Conservation (phyloP, 495 filamentous ascomycete species). For the Hamigera avellanea region DNA sequence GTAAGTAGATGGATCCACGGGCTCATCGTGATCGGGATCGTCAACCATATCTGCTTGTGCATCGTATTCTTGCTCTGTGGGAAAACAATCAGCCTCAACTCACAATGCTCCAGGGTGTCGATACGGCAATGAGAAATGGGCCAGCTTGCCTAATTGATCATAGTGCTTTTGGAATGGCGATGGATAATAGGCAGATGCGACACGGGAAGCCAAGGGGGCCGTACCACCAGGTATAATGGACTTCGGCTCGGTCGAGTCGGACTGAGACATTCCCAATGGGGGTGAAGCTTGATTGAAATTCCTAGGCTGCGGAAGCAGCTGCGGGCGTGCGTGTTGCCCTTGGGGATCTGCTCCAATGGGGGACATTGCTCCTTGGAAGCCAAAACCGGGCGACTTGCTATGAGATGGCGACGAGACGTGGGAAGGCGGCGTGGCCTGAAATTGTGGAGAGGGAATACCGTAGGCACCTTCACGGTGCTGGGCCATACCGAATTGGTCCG, state of each 20-base stretch:
- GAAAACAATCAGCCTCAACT: background rate
- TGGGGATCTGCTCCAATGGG: conserved; percentile 56
- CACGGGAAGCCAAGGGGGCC: conserved; percentile 17
- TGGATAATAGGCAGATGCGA: conserved; percentile 58
- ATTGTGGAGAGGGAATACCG: conserved; percentile 45
- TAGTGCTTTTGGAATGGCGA: conserved; percentile 88
- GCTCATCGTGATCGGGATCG: conserved; percentile 60
- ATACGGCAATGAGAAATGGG: conserved; percentile 35
- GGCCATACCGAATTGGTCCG: conserved; percentile 46
- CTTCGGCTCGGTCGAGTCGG: conserved; percentile 26
- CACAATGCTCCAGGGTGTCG: background rate
- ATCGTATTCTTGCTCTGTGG: conserved; percentile 97
- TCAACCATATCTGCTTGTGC: conserved; percentile 91
- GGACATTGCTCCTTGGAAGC: conserved; percentile 55
- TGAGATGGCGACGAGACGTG: conserved; percentile 67
- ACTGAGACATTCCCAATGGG: conserved; percentile 31
- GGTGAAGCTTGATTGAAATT: conserved; percentile 28
- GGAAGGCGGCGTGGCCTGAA: conserved; percentile 71
- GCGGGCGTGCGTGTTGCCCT: conserved; percentile 38
- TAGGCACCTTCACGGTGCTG: conserved; percentile 39
- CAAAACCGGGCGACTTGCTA: conserved; percentile 58
- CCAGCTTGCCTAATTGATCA: conserved; percentile 91
- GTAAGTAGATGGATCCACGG: conserved; percentile 56
- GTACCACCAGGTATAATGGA: conserved; percentile 15
- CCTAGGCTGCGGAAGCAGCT: conserved; percentile 33